phyloP scores from a whole-genome alignment of 2,329 filamentous ascomycete genomes.

The Colletotrichum lentis region DNA sequence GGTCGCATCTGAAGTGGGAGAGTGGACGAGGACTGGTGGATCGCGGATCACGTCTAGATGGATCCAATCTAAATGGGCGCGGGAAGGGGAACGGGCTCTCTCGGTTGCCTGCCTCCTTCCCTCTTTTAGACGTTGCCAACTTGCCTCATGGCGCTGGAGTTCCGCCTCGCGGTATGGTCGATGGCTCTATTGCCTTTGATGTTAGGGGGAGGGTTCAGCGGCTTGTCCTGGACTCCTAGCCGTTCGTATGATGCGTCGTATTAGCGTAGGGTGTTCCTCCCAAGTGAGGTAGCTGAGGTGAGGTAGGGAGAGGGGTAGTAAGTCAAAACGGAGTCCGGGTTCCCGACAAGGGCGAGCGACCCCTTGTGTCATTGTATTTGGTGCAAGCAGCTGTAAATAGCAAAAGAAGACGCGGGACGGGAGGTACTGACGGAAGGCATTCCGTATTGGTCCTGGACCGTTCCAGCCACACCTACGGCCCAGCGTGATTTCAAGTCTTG shows the following conservation, averaged over 20 bases:
- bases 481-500: not conserved
- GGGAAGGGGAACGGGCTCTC: slow-evolving; percentile 17
- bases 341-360: not conserved
- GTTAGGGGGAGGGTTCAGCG: slow-evolving; percentile 1
- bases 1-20: slow-evolving; percentile 28
- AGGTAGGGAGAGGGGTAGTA: not conserved
- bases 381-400: too few species aligned
- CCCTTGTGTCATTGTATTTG: not conserved
- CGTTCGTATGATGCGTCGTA: not conserved
- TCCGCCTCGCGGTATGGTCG: slow-evolving; percentile 2
- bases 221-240: slow-evolving; percentile 16
- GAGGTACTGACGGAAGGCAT: slow-evolving; percentile 25
- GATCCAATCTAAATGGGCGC: slow-evolving; percentile 33
- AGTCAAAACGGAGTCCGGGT: not conserved
- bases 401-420: not conserved
- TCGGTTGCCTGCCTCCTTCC: slow-evolving; percentile 20
- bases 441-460: slow-evolving; percentile 25
- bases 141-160: slow-evolving; percentile 19
- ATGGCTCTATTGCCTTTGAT: not conserved
- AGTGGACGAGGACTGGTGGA: slow-evolving; percentile 26
- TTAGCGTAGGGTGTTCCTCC: not conserved
- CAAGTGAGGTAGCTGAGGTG: not conserved
- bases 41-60: slow-evolving; percentile 29
- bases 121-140: not conserved
- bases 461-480: slow-evolving; percentile 17